Conservation (phyloP, 208 protist species). For the Leishmania aethiopica region DNA sequence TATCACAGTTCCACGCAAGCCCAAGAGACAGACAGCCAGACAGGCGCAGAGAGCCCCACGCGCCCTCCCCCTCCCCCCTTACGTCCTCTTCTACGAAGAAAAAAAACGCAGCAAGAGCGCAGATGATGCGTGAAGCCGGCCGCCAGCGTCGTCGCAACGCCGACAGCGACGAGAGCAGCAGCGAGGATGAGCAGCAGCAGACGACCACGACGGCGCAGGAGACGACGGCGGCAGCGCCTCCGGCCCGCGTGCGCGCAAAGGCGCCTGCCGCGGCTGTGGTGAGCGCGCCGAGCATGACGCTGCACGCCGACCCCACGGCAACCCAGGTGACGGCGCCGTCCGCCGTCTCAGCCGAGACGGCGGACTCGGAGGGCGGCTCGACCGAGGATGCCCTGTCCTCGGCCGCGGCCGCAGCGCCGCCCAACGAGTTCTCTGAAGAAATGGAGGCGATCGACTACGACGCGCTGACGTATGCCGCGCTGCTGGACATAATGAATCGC, state of each 20-base stretch:
- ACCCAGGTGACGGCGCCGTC: constrained; percentile 1
- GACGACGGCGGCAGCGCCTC: neutral
- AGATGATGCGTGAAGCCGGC: constrained; percentile 19
- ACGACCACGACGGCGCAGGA: neutral
- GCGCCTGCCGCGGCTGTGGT: constrained; percentile 8
- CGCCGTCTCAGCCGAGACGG: neutral
- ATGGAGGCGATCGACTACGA: constrained; percentile 64
- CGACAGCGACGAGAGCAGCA: constrained; percentile 31
- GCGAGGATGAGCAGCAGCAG: constrained; percentile 26
- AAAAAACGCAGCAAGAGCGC: neutral
- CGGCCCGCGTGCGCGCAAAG: constrained; percentile 15
- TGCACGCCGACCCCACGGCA: neutral
- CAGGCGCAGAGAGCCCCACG: neutral
- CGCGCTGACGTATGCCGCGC: constrained; percentile 53
- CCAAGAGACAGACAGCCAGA: no score
- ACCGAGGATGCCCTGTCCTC: constrained; percentile 5
- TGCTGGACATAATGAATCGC: constrained; percentile 47
- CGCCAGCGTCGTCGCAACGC: constrained; percentile 31
- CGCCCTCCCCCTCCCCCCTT: neutral
- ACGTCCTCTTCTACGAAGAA: neutral
- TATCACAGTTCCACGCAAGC: neutral
- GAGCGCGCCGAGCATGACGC: neutral
- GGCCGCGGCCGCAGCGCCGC: neutral
- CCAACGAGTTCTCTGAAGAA: constrained; percentile 27
- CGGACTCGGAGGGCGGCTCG: neutral